Base-by-base conservation (phyloP, 2,329 filamentous ascomycete genomes). In the Nannizzia gypsea region DNA sequence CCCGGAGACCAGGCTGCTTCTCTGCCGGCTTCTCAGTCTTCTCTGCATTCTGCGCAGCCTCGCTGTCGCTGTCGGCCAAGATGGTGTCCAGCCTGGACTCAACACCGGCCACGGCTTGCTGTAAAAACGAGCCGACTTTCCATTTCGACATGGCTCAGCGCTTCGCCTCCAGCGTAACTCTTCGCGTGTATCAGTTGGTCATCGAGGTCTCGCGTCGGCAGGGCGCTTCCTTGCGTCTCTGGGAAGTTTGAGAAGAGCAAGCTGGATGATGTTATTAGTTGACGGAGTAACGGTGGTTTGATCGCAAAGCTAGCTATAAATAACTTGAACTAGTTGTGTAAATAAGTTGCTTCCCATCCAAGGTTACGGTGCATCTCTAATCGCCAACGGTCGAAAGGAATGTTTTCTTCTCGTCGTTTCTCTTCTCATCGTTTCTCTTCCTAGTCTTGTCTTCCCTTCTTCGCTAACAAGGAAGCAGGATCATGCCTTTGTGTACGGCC, bases 51-150 rank as follows among this genome's bases (percentile, higher is more conserved):
- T 69, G 73, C 57, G 66, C 60, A 66, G 61, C n/a, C 64, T 58
- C 40, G 60, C 83, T 82, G 48, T 86, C 84, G 59, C 89, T 85
- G 65, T 96, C 91, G 59, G 90, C 85, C 62, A 99, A 81, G 61
- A 99, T 95, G 56, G 83, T 91, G 72, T 99, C 93, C 62, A 99
- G 82, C 48, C 89, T 85, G 62, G 91, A 95, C 76, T 99, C 93
- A 61, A 99, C 88, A 62, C 91, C 91, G 59, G 91, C 90, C 62
- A 97, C 90, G 64, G 92, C 91, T 73, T 92, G 89, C 65, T 90
- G 88, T 62, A 96, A 81, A 70, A 96, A 87, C 34, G 84, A 72
- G 11, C 72, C 71, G 56, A 75, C 84, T 52, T 86, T 87, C 88
- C 88, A 90, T 83, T 82, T 81, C 26, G 56, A 46, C 56, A 58